These are phyloP conservation scores for Nannochloris sp. DNA, from an alignment of 139 green algal genomes.

Conservation along the genomic window DNA sequence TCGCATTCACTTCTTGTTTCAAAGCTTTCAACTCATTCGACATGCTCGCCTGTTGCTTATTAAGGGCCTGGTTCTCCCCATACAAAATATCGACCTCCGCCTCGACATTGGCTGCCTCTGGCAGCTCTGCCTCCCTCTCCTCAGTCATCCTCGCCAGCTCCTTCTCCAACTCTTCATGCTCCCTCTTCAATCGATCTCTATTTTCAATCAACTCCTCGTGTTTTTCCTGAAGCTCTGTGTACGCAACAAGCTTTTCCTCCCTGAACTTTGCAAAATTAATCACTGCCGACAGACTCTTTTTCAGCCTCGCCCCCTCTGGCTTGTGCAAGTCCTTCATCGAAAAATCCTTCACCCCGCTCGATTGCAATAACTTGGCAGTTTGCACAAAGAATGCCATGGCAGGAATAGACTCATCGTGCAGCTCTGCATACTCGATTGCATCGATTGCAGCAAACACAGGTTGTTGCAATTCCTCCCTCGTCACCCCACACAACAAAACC, in stretches of 20 bases:
- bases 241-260: slow-evolving; percentile 78
- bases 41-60: slow-evolving; percentile 58
- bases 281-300: slow-evolving; percentile 73
- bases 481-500: slow-evolving; percentile 59
- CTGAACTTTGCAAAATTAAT: slow-evolving; percentile 95
- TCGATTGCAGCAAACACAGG: slow-evolving; percentile 76
- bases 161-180: slow-evolving; percentile 34
- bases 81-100: slow-evolving; percentile 41
- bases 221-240: slow-evolving; percentile 49
- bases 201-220: slow-evolving; percentile 29
- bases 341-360: slow-evolving; percentile 78
- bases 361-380: slow-evolving; percentile 56
- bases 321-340: slow-evolving; percentile 79
- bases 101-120: slow-evolving; percentile 46
- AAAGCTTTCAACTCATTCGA: slow-evolving; percentile 49
- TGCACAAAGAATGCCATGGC: slow-evolving; percentile 60
- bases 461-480: slow-evolving; percentile 76
- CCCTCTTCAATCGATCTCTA: slow-evolving; percentile 29
- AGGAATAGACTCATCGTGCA: slow-evolving; percentile 86
- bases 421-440: slow-evolving; percentile 82
- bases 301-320: slow-evolving; percentile 60
- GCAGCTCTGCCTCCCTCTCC: slow-evolving; percentile 25
- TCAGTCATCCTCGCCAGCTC: slow-evolving; percentile 50
- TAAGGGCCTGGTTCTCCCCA: slow-evolving; percentile 52
- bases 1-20: slow-evolving; percentile 40